Conservation (phyloP, 176 grass and related monocot species). For the Metroxylon sagu region DNA sequence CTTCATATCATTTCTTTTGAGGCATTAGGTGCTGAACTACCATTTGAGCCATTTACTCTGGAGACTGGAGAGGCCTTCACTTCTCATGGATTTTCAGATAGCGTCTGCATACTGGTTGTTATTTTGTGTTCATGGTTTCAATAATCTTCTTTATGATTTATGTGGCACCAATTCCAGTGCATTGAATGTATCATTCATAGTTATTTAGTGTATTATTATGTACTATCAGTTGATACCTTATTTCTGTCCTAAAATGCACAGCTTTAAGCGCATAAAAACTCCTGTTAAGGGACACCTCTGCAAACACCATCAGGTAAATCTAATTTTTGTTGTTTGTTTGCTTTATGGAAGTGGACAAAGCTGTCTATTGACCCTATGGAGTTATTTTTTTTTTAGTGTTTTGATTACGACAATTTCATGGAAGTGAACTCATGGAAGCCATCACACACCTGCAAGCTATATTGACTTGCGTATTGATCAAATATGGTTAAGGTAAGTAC, state of each 20-base stretch:
- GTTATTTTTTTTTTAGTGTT: constrained; percentile 47
- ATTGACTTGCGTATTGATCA: constrained; percentile 67
- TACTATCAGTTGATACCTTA: too few species aligned
- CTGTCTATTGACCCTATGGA: constrained; percentile 14
- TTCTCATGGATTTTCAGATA: too few species aligned
- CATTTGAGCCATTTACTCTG: too few species aligned
- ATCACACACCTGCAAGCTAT: constrained; percentile 46
- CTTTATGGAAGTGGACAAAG: constrained; percentile 2
- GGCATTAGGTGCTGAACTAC: too few species aligned
- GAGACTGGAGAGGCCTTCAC: too few species aligned
- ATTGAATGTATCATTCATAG: too few species aligned
- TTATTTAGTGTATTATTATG: too few species aligned
- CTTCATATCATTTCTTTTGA: too few species aligned
- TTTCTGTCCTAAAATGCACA: constrained; percentile 26
- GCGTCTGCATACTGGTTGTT: too few species aligned
- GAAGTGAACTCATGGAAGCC: constrained; percentile 87
- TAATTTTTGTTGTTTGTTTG: constrained; percentile 18
- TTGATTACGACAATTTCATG: constrained; percentile 95
- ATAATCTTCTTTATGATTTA: too few species aligned
- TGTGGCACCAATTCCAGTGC: too few species aligned
- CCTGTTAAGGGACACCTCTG: constrained; percentile 79
- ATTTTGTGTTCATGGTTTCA: too few species aligned
- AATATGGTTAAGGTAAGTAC: constrained; percentile 76
- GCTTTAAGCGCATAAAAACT: constrained; percentile 68
- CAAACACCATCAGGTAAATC: constrained; percentile 83